Conservation (phyloP, 2,329 filamentous ascomycete genomes). For the Verticillium albo-atrum region DNA sequence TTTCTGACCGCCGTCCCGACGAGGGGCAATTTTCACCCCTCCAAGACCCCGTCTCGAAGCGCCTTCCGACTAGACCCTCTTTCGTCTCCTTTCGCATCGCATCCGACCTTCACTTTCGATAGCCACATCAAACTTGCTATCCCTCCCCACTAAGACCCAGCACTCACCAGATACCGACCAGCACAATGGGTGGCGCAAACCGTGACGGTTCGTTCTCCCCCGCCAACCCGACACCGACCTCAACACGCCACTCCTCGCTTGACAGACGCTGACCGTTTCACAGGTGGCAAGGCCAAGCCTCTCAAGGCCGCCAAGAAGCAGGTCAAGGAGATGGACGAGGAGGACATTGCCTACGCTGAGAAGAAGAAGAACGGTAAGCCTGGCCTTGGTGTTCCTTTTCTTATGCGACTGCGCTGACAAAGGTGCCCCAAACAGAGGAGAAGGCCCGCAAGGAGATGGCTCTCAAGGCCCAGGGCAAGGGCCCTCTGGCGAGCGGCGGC, state of each 20-base stretch:
- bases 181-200: slow-evolving; percentile 33
- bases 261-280: neutral
- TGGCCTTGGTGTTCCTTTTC: neutral
- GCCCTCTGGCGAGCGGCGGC: slow-evolving; percentile 80
- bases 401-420: neutral
- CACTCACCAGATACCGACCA: slow-evolving; percentile 3
- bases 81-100: neutral
- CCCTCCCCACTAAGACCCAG: slow-evolving; percentile 2
- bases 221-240: neutral
- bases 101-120: slow-evolving; percentile 1
- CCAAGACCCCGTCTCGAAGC: slow-evolving; percentile 3
- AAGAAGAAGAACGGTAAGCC: slow-evolving; percentile 78
- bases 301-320: slow-evolving; percentile 88
- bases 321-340: slow-evolving; percentile 78
- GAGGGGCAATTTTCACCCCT: slow-evolving; percentile 14
- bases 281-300: slow-evolving; percentile 79
- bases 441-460: slow-evolving; percentile 82
- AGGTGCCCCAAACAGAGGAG: slow-evolving; percentile 51
- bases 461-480: slow-evolving; percentile 80
- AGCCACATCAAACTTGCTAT: neutral
- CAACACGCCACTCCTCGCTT: neutral
- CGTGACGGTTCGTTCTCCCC: slow-evolving; percentile 21
- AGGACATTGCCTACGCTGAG: slow-evolving; percentile 75
- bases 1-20: slow-evolving; percentile 6
- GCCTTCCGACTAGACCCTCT: neutral